These are phyloP conservation scores for Deuterostichococcus epilithicus DNA, from an alignment of 139 green algal genomes.

Conservation along the genomic window DNA sequence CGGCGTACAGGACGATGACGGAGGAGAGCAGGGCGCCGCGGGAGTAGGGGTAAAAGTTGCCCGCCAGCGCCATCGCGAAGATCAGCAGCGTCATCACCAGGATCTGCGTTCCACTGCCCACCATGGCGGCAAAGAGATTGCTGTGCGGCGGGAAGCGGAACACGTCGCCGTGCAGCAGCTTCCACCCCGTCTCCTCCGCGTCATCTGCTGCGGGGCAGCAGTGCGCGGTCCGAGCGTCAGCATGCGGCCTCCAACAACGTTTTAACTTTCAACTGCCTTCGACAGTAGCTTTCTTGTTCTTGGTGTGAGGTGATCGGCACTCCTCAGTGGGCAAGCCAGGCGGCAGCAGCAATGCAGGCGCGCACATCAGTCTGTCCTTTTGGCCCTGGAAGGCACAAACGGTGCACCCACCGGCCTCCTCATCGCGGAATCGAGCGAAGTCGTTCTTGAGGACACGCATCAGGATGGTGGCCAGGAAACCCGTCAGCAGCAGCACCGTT, in stretches of 20 bases:
- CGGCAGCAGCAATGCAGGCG: constrained; percentile 21
- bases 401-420: constrained; percentile 28
- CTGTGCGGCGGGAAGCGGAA: constrained; percentile 81
- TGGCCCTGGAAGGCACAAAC: neutral
- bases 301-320: neutral
- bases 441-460: constrained; percentile 92
- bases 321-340: neutral
- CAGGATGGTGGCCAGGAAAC: constrained; percentile 94
- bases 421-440: constrained; percentile 80
- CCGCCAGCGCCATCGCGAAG: constrained; percentile 75
- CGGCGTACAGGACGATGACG: constrained; percentile 86
- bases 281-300: neutral
- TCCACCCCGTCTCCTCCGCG: constrained; percentile 73
- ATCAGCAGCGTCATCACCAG: constrained; percentile 75
- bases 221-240: too few relatives aligned
- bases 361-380: constrained; percentile 25
- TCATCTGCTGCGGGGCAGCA: constrained; percentile 21
- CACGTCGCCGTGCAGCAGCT: constrained; percentile 95
- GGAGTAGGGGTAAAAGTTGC: constrained; percentile 94
- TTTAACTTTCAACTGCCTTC: neutral
- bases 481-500: constrained; percentile 91
- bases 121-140: constrained; percentile 79
- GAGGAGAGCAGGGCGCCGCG: constrained; percentile 79
- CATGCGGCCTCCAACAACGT: neutral
- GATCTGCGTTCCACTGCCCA: constrained; percentile 51